Conservation (phyloP, 2,329 filamentous ascomycete genomes). For the Pseudopyrenochaeta lycopersici region DNA sequence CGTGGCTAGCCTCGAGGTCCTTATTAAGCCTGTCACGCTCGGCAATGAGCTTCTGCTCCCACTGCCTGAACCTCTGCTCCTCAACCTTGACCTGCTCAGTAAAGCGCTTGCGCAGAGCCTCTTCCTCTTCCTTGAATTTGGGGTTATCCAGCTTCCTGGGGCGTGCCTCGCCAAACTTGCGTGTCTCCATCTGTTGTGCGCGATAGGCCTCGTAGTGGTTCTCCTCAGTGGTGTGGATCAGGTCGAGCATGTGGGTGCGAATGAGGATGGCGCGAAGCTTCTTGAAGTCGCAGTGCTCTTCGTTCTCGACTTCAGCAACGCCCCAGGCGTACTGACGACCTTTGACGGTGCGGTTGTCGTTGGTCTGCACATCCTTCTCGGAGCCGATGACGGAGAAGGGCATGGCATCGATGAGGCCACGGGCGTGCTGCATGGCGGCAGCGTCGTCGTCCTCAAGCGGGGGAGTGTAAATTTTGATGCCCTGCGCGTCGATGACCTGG, state of each 20-base stretch:
- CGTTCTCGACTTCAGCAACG: constrained; percentile 99
- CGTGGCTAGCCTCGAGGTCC: constrained; percentile 97
- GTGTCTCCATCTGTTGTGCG: constrained; percentile 99
- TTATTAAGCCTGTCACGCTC: constrained; percentile 99
- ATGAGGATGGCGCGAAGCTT: constrained; percentile 99
- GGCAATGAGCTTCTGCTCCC: constrained; percentile 99
- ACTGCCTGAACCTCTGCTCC: constrained; percentile 98
- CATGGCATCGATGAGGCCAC: constrained; percentile 95
- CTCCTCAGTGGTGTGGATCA: constrained; percentile 99
- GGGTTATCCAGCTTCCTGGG: constrained; percentile 99
- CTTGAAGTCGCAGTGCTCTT: constrained; percentile 99
- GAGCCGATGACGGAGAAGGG: constrained; percentile 98
- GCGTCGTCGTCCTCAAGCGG: constrained; percentile 98
- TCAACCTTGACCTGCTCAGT: constrained; percentile 99
- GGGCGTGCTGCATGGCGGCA: constrained; percentile 91
- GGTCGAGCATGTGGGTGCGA: constrained; percentile 98
- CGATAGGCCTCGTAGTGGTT: constrained; percentile 99
- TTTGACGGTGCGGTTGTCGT: constrained; percentile 96
- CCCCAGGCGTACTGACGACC: constrained; percentile 99
- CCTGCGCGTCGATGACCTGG: constrained; percentile 95
- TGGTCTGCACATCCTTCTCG: constrained; percentile 98
- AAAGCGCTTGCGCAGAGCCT: constrained; percentile 97
- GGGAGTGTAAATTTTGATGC: constrained; percentile 99
- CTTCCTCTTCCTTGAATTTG: constrained; percentile 99
- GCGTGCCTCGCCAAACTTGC: constrained; percentile 97